A percentile compares a stretch with the other conserved stretches of the same genome.
phyloP scores from a whole-genome alignment of 2,329 filamentous ascomycete genomes.

The Neopestalotiopsis rosae region DNA sequence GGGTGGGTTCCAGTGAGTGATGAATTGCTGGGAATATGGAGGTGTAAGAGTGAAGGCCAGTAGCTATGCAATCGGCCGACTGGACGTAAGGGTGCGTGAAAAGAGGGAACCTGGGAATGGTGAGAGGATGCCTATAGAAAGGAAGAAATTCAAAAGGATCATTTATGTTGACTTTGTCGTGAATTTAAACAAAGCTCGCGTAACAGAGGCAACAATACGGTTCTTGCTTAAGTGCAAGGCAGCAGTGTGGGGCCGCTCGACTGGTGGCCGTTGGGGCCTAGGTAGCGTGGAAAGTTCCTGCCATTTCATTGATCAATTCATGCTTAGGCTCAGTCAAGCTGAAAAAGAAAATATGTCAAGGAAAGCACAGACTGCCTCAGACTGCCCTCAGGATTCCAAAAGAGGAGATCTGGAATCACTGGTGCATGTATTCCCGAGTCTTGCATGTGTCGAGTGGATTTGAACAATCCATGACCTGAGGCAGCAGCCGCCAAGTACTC shows the following conservation, averaged over 20 bases:
- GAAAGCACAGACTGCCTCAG: conserved; percentile 2
- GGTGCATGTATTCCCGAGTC: too few relatives aligned
- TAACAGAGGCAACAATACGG: conserved; percentile 16
- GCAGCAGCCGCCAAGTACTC: too few relatives aligned
- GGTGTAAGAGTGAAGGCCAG: background rate
- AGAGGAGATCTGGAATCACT: too few relatives aligned
- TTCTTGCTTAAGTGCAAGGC: conserved; percentile 10
- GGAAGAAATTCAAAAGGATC: background rate
- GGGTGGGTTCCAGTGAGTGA: background rate
- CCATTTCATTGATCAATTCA: background rate
- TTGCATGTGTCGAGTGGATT: too few relatives aligned
- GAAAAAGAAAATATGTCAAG: background rate
- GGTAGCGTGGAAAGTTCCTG: background rate
- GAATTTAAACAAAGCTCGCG: conserved; percentile 16
- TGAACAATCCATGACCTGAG: too few relatives aligned
- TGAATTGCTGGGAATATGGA: background rate
- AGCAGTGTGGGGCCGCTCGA: conserved; percentile 8
- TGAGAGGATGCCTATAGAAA: background rate
- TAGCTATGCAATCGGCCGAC: background rate
- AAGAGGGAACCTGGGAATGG: background rate
- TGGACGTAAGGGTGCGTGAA: background rate
- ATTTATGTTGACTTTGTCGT: conserved; percentile 9
- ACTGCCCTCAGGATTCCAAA: background rate
- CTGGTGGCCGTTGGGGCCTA: background rate
- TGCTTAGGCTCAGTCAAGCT: background rate